Evolutionary conservation across 1,284 basidiomycete species (phyloP), one percentile per base, ranked within the genome.

Genomic region (Sparassis latifolia): DNA sequence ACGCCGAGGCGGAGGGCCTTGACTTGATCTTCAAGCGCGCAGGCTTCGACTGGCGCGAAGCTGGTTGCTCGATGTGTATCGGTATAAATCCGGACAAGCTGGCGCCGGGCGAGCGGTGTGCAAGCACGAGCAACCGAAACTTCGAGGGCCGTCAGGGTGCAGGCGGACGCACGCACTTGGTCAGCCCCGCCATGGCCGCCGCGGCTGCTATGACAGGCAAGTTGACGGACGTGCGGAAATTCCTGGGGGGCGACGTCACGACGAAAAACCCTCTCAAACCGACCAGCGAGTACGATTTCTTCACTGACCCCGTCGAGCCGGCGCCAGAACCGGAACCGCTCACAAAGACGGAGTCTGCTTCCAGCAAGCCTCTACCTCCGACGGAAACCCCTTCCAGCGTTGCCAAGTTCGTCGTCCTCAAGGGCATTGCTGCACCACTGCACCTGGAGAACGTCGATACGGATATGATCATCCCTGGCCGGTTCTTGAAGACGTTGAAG

Each of bases 31-130:
- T 97, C 78, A 92, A 86, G 69, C 88, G 91, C 47, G 94, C 94
- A 31, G 95, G 95, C 27, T 97, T 97, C 63, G 95, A 97, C 67
- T 97, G 93, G 94, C 82, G 94, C 52, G 95, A 97, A 71, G 95
- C 95, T 32, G 94, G 94, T 33, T 97, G 94, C 68, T 97, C 95
- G 33, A 97, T 97, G 95, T 97, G 94, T 70, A 69, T 97, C 55
- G 95, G 93, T 42, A 97, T 97, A 95, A 97, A 97, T 71, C 92
- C 94, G 7, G 94, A 97, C 71, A 92, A 96, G 69, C 77, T 97
- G 48, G 76, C 80, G 37, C 92, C 92, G 2, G 86, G 89, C 44
- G 90, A 97, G 69, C 88, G 95, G 47, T 97, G 94, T 64, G 94
- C 95, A 4, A 94, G 90, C 62, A 97, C 95, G 40, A 96, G 92